A percentile compares a stretch with the other conserved stretches of the same genome.
These are phyloP conservation scores for Populus simonii DNA, from an alignment of 345 rosid genomes.

Conservation along the genomic window DNA sequence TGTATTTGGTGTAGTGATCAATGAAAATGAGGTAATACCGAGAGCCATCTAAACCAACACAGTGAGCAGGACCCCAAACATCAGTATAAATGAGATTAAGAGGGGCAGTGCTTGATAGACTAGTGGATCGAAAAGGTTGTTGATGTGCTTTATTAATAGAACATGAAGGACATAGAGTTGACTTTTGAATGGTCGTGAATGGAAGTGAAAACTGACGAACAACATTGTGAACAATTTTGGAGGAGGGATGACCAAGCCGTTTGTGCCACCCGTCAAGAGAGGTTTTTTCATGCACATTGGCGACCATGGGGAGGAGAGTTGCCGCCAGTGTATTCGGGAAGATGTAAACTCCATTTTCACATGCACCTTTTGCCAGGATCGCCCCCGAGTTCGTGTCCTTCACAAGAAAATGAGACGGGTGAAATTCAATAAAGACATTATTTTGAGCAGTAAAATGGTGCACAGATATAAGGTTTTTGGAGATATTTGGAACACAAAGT, in stretches of 20 bases:
- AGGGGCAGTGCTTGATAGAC: no score
- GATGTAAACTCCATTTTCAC: not conserved
- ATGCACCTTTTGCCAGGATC: not conserved
- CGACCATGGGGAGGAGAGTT: not conserved
- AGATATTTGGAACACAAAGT: not conserved
- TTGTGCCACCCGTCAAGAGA: not conserved
- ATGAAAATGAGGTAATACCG: no score
- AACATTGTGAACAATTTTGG: not conserved
- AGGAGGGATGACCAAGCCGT: not conserved
- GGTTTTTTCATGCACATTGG: not conserved
- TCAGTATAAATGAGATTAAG: no score
- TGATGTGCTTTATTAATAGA: not conserved
- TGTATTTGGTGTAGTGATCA: not conserved
- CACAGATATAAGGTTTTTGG: not conserved
- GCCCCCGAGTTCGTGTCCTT: not conserved
- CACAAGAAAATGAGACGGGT: not conserved
- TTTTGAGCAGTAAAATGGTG: not conserved
- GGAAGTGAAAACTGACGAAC: not conserved
- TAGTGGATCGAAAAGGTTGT: no score
- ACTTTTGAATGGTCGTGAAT: not conserved
- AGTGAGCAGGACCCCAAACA: not conserved
- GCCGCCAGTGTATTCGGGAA: no score
- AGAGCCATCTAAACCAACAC: not conserved
- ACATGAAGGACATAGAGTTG: not conserved
- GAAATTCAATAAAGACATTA: no score